phyloP scores from a whole-genome alignment of 352 stramenopile species.

The Pythium myriotylum region DNA sequence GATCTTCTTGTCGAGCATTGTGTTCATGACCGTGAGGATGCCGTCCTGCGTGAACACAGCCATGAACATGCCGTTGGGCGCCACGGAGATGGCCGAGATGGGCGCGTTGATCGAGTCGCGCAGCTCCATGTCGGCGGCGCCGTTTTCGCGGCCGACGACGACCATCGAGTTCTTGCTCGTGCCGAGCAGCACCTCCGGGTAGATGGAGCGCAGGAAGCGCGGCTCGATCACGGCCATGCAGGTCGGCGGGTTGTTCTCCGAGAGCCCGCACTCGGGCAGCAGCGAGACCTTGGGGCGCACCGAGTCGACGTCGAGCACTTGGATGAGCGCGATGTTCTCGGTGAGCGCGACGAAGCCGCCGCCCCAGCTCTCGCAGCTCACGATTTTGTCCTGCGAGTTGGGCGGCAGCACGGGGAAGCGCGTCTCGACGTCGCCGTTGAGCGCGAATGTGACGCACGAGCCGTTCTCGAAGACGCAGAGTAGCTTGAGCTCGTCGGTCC shows the following conservation, averaged over 20 bases:
- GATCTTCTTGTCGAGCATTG: constrained; percentile 96
- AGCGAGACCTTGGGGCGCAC: constrained; percentile 78
- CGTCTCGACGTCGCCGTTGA: constrained; percentile 74
- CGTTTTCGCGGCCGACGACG: constrained; percentile 70
- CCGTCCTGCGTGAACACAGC: constrained; percentile 94
- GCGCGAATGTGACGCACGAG: constrained; percentile 66
- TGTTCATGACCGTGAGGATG: constrained; percentile 94
- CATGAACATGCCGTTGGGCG: constrained; percentile 95
- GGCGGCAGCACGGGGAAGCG: constrained; percentile 68
- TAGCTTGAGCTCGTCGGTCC: constrained; percentile 83
- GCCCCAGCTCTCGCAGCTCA: constrained; percentile 77
- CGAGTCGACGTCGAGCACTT: constrained; percentile 80
- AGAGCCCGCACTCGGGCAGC: constrained; percentile 72
- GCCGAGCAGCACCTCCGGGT: constrained; percentile 93
- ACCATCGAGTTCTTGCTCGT: constrained; percentile 92
- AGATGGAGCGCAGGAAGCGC: constrained; percentile 88
- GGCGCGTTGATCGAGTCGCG: constrained; percentile 79
- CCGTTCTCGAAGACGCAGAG: constrained; percentile 81
- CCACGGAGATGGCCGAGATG: constrained; percentile 93
- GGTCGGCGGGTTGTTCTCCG: constrained; percentile 72
- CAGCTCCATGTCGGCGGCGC: constrained; percentile 83
- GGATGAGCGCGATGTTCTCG: constrained; percentile 81
- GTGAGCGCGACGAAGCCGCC: constrained; percentile 77
- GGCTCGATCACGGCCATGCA: constrained; percentile 93
- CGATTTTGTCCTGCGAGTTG: constrained; percentile 71